Base-by-base conservation (phyloP, 306 rosid species). In the Vigna trinervia region DNA sequence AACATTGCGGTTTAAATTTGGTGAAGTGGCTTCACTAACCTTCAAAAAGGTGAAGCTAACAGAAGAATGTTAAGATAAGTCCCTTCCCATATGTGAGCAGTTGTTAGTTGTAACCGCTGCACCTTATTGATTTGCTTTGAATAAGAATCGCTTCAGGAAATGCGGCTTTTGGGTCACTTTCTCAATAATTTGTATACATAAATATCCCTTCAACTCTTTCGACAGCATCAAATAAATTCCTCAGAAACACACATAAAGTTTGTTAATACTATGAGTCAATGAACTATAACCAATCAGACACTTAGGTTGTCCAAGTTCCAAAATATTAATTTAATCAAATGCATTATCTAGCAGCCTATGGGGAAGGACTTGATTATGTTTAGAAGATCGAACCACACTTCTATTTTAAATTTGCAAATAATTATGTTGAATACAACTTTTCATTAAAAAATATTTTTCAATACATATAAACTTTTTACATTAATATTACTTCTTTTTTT, bases 51-150 rank as follows among this genome's bases (percentile, higher is more conserved):
- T 46, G 81, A 74, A 54, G 68, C 54, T 85, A 7, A 84, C 73
- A 56, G 86, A 7, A 84, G 58, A 56, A 77, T 72, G 50, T 3
- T 1, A 20, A 39, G 9, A 26, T 30, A 72, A 72, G 59, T 71
- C 13, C 23, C 76, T 77, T 64, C 45, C 3, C 0, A 83, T 90
- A 80, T 80, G 69, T 34, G 89, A 85, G 85, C 84, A 83, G 88
- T 86, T 85, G 76, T 39, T 51, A 79, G 85, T 81, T 89, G 83
- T 65, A 76, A 86, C 79, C 36, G 88, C 83, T 8, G 54, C 52
- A 26, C 47, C 71, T 41, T 34, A 13, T 50, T 53, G 20, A 17
- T 36, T 54, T 19, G 26, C 68, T 66, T 68, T 56, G 78, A 69
- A 11, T 79, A 22, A 56, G 14, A 72, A 77, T 77, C 20, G 19